Evolutionary conservation across 1,139 yeast genomes (phyloP).

Genomic region (Saccharomyces hybrid): DNA sequence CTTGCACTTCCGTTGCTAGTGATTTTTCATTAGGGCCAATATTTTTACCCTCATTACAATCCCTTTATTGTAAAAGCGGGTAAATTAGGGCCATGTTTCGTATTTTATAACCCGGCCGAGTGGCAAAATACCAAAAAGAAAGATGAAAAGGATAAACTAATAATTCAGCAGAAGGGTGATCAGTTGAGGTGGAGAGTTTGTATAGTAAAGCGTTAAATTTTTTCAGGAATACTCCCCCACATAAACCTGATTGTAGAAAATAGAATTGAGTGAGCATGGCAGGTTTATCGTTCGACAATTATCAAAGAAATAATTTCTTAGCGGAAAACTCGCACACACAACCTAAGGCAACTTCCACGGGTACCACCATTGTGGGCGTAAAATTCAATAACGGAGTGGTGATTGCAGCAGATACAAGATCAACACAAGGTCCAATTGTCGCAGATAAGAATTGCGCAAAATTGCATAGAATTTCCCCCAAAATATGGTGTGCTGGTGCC

Average conservation of each 20-base stretch:
- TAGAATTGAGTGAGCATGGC: slow-evolving; percentile 44
- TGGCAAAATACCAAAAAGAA: not conserved
- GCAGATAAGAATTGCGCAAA: slow-evolving; percentile 98
- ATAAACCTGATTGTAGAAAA: not conserved
- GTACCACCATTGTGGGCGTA: slow-evolving; percentile 97
- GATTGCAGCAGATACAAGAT: slow-evolving; percentile 97
- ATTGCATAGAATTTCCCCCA: slow-evolving; percentile 83
- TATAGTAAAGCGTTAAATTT: not conserved
- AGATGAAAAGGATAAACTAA: not conserved
- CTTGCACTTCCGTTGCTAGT: not conserved
- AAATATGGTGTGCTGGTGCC: slow-evolving; percentile 99
- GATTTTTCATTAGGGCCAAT: not conserved
- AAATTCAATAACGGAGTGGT: slow-evolving; percentile 89
- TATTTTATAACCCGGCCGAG: not conserved
- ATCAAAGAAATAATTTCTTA: slow-evolving; percentile 73
- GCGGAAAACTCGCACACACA: slow-evolving; percentile 63
- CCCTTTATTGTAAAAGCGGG: not conserved
- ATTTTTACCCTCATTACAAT: not conserved
- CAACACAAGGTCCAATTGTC: slow-evolving; percentile 90
- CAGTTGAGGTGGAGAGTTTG: not conserved
- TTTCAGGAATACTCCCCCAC: not conserved
- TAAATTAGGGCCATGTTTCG: not conserved
- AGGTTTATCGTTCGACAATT: slow-evolving; percentile 88
- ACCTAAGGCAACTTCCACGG: slow-evolving; percentile 92
- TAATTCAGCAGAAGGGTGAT: not conserved